Evolutionary conservation across 2,329 filamentous ascomycete species (phyloP).

Genomic region (Biscogniauxia marginata): DNA sequence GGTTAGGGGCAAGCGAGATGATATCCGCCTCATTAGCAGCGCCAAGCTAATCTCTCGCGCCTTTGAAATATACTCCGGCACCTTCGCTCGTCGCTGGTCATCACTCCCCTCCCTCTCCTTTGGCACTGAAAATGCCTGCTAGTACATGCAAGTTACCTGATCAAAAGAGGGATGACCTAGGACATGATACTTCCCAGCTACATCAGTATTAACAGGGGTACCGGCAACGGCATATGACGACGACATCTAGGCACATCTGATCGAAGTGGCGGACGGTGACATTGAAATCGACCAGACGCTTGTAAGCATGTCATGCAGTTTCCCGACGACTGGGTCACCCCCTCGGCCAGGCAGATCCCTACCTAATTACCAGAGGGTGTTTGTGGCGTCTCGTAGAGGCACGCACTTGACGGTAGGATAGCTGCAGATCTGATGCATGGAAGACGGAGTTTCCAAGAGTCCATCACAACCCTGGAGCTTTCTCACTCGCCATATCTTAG

Average conservation of each 20-base stretch:
- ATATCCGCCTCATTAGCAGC: not conserved
- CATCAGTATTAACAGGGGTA: slow-evolving; percentile 16
- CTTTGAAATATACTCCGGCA: not conserved
- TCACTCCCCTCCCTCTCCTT: not conserved
- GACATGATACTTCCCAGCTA: slow-evolving; percentile 10
- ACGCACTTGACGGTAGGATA: slow-evolving; percentile 46
- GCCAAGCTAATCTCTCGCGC: not conserved
- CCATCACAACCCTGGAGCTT: not conserved
- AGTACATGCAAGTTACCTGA: not conserved
- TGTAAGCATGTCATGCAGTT: slow-evolving; percentile 39
- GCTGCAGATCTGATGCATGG: slow-evolving; percentile 47
- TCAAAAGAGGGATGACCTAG: slow-evolving; percentile 5
- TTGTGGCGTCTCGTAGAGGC: slow-evolving; percentile 48
- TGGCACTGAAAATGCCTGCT: not conserved
- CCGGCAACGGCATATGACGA: slow-evolving; percentile 24
- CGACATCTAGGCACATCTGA: slow-evolving; percentile 26
- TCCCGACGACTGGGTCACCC: slow-evolving; percentile 38
- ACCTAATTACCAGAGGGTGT: slow-evolving; percentile 42
- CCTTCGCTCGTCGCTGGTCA: not conserved
- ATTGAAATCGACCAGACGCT: slow-evolving; percentile 32
- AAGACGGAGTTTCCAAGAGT: slow-evolving; percentile 33
- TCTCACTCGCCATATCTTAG: not conserved
- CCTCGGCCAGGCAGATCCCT: slow-evolving; percentile 36
- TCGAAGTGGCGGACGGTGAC: slow-evolving; percentile 33
- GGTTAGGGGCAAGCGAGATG: slow-evolving; percentile 6